These are phyloP conservation scores for Chaetomium sp. DNA, from an alignment of 2,329 filamentous ascomycete species.

Conservation along the genomic window DNA sequence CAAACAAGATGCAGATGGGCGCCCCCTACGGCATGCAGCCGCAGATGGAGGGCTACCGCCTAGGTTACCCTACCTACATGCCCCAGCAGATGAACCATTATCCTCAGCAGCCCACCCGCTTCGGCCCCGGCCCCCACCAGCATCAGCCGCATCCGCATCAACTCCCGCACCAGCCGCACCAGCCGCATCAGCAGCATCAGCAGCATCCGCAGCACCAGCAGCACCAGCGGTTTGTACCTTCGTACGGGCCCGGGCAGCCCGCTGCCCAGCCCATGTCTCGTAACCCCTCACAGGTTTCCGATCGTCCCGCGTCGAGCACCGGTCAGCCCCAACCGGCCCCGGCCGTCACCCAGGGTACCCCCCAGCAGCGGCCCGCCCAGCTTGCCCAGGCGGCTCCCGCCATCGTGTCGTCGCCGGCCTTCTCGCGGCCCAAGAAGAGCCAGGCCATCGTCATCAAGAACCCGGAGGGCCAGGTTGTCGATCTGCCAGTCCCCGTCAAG, in stretches of 20 bases:
- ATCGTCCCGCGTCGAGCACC: conserved; percentile 58
- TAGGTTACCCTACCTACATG: conserved; percentile 14
- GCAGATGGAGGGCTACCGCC: conserved; percentile 25
- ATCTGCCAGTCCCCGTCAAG: conserved; percentile 55
- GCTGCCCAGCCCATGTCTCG: conserved; percentile 71
- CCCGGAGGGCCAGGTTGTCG: conserved; percentile 68
- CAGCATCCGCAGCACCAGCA: no score
- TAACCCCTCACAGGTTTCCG: conserved; percentile 73
- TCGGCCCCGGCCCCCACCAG: no score
- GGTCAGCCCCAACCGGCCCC: conserved; percentile 56
- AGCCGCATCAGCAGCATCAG: no score
- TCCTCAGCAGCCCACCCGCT: conserved; percentile 18
- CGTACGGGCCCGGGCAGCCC: conserved; percentile 32
- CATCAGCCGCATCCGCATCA: no score
- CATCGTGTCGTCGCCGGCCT: conserved; percentile 37
- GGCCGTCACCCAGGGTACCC: conserved; percentile 53
- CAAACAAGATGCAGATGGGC: conserved; percentile 53
- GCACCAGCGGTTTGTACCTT: conserved; percentile 38
- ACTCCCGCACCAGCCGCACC: no score
- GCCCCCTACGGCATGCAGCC: conserved; percentile 25
- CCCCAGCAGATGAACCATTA: conserved; percentile 24
- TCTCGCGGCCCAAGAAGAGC: conserved; percentile 57
- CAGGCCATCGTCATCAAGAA: conserved; percentile 80
- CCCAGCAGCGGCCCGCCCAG: conserved; percentile 59
- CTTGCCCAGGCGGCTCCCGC: conserved; percentile 48